Percentiles rank a stretch among this genome's conserved stretches.
Evolutionary conservation across 108 stramenopile species (phyloP).

Genomic region (Discostella pseudostelligera): DNA sequence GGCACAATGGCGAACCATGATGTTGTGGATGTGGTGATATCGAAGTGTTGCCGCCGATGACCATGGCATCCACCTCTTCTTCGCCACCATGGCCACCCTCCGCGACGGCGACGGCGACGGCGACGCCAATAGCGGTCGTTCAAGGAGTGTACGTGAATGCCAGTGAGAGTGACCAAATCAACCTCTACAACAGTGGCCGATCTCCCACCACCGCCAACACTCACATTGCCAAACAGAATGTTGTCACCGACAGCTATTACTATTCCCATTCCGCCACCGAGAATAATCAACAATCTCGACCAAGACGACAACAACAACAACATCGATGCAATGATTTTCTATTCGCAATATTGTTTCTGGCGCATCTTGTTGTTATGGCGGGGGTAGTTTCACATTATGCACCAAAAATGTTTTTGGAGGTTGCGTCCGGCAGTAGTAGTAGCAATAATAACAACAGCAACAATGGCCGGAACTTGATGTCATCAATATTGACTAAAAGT

Average conservation of each 20-base stretch:
- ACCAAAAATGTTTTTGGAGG: slow-evolving; percentile 51
- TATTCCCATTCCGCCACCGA: slow-evolving; percentile 17
- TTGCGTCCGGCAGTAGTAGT: slow-evolving; percentile 34
- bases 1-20: too few relatives aligned
- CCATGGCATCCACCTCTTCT: too few relatives aligned
- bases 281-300: slow-evolving; percentile 51
- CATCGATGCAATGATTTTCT: slow-evolving; percentile 56
- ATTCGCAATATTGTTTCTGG: slow-evolving; percentile 66
- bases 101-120: background rate
- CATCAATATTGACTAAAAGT: background rate
- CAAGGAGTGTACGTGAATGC: slow-evolving; percentile 15
- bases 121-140: slow-evolving; percentile 14
- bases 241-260: background rate
- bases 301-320: too few relatives aligned
- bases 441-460: slow-evolving; percentile 1
- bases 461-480: background rate
- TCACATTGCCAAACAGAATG: background rate
- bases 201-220: slow-evolving; percentile 12
- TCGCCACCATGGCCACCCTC: too few relatives aligned
- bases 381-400: slow-evolving; percentile 38
- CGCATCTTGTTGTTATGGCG: slow-evolving; percentile 56
- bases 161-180: too few relatives aligned
- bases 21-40: too few relatives aligned
- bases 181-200: background rate
- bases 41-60: too few relatives aligned